Conservation (phyloP, 2,329 filamentous ascomycete genomes). For the Penicillium vulpinum region DNA sequence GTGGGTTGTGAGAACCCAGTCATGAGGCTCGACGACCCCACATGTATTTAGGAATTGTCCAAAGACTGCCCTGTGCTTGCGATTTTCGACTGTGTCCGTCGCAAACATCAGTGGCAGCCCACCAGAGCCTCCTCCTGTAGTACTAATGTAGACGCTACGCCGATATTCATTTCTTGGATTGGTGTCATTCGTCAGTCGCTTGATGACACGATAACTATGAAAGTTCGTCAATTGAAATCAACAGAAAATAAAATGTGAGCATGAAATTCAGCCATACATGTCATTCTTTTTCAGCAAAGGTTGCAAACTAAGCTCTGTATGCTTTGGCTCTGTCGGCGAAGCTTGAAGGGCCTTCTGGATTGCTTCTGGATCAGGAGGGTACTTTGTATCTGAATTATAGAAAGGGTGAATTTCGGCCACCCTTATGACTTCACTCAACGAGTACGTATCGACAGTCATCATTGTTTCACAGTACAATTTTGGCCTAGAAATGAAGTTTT, state of each 20-base stretch:
- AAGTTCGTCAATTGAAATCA: background rate
- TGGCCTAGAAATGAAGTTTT: background rate
- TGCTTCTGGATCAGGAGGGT: background rate
- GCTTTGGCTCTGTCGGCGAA: background rate
- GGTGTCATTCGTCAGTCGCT: background rate
- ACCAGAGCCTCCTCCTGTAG: background rate
- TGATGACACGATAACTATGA: background rate
- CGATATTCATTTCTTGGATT: background rate
- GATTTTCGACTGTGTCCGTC: background rate
- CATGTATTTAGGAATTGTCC: constrained; percentile 2
- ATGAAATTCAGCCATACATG: background rate
- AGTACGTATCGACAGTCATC: background rate
- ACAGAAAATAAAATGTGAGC: background rate
- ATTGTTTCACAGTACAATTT: background rate
- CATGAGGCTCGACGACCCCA: constrained; percentile 35
- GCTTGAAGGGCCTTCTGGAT: background rate
- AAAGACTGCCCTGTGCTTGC: background rate
- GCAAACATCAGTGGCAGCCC: background rate
- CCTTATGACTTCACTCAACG: background rate
- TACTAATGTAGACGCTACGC: background rate
- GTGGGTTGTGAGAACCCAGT: constrained; percentile 46
- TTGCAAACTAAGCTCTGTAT: background rate
- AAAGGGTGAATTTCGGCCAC: background rate
- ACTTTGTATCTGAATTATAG: background rate
- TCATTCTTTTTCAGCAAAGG: background rate